Conservation (phyloP, 2,329 filamentous ascomycete species). For the Pseudovirgaria hyperparasitica region DNA sequence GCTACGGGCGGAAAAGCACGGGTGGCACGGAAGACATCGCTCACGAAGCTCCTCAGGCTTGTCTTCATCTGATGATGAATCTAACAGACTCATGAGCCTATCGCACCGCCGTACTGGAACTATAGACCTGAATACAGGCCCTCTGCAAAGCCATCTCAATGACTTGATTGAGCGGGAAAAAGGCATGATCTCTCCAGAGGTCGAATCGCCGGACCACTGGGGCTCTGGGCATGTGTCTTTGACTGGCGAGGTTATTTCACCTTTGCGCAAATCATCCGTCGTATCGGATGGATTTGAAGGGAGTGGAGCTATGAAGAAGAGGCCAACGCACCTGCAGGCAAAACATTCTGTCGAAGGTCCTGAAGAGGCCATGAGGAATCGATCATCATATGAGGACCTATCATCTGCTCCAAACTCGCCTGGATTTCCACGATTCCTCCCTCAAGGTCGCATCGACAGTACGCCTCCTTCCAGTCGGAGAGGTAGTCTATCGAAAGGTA, state of each 20-base stretch:
- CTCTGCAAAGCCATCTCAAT: slow-evolving; percentile 32
- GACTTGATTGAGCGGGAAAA: slow-evolving; percentile 30
- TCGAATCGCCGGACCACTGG: slow-evolving; percentile 30
- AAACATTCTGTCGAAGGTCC: slow-evolving; percentile 2
- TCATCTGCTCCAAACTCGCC: slow-evolving; percentile 27
- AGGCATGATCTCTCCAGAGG: slow-evolving; percentile 16
- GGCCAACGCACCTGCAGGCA: background rate
- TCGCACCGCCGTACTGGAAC: slow-evolving; percentile 39
- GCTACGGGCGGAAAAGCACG: slow-evolving; percentile 15
- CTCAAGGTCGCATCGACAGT: slow-evolving; percentile 19
- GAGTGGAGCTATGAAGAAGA: background rate
- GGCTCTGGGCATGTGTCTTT: slow-evolving; percentile 14
- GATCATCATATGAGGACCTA: slow-evolving; percentile 25
- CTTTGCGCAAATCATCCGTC: too few species aligned
- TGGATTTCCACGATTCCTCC: slow-evolving; percentile 15
- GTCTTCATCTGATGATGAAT: slow-evolving; percentile 32
- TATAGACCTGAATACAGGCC: slow-evolving; percentile 30
- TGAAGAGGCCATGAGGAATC: slow-evolving; percentile 16
- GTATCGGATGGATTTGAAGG: too few species aligned
- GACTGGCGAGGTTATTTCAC: too few species aligned
- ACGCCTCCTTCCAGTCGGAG: slow-evolving; percentile 23
- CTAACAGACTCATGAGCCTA: slow-evolving; percentile 28
- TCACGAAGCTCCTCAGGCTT: slow-evolving; percentile 17
- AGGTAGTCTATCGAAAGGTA: slow-evolving; percentile 18
- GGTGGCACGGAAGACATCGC: slow-evolving; percentile 14